A percentile compares a stretch with the other conserved stretches of the same genome.
phyloP scores from a whole-genome alignment of 148 eudicot genomes.

The Linanthus parryae region DNA sequence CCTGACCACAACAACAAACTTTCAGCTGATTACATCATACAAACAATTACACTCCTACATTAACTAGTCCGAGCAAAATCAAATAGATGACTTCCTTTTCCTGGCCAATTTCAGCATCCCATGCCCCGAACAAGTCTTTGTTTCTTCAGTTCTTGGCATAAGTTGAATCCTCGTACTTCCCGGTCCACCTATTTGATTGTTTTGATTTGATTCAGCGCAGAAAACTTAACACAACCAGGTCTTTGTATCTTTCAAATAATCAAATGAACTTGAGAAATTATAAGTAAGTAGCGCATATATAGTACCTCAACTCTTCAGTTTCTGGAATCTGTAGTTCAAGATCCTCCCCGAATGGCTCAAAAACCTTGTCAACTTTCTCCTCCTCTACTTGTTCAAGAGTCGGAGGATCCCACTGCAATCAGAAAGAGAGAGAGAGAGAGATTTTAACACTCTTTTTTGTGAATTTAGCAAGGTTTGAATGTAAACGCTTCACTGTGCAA shows the following conservation, averaged over 20 bases:
- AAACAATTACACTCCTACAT: too few relatives aligned
- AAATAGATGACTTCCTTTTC: too few relatives aligned
- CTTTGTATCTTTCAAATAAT: neutral
- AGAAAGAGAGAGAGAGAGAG: neutral
- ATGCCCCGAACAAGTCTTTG: too few relatives aligned
- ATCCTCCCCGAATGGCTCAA: constrained; percentile 57
- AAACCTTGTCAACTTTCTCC: constrained; percentile 51
- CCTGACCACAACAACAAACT: too few relatives aligned
- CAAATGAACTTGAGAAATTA: neutral
- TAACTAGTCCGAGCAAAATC: too few relatives aligned
- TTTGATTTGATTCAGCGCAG: too few relatives aligned
- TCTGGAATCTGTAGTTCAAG: constrained; percentile 79
- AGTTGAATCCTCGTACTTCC: constrained; percentile 83
- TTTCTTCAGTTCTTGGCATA: too few relatives aligned
- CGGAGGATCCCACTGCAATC: constrained; percentile 81
- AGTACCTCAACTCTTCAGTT: constrained; percentile 58
- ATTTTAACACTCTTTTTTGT: too few relatives aligned
- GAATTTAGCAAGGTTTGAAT: neutral
- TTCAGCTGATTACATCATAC: too few relatives aligned
- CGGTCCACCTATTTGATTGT: constrained; percentile 91
- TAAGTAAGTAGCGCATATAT: neutral
- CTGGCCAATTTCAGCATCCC: too few relatives aligned
- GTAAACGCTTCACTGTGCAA: neutral
- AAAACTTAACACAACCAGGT: neutral
- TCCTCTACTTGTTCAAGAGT: constrained; percentile 61